phyloP scores from a whole-genome alignment of 2,329 filamentous ascomycete genomes.

The Arthrobotrys entomopaga region DNA sequence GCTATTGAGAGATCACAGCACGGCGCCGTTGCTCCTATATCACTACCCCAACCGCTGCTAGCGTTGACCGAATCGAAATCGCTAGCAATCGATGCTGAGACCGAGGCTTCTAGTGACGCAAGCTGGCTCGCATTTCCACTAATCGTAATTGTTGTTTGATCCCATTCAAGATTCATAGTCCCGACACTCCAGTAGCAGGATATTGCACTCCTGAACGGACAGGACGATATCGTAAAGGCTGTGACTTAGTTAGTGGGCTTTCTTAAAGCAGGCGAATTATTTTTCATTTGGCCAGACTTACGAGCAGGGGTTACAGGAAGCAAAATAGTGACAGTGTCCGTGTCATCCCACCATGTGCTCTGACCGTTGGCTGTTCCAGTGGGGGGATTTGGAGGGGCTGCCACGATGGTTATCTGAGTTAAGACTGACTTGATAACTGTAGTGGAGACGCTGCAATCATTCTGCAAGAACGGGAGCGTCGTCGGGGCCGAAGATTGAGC shows the following conservation, averaged over 20 bases:
- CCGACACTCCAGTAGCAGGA: constrained; percentile 22
- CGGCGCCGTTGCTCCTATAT: constrained; percentile 7
- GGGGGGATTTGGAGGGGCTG: constrained; percentile 36
- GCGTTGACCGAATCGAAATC: constrained; percentile 37
- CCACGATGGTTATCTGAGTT: constrained; percentile 25
- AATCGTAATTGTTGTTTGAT: constrained; percentile 41
- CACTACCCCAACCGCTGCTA: constrained; percentile 21
- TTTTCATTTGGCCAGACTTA: constrained; percentile 10
- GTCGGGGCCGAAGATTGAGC: constrained; percentile 20
- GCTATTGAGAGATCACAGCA: constrained; percentile 32
- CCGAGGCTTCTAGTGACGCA: constrained; percentile 16
- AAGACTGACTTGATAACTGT: constrained; percentile 31
- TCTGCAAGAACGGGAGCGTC: constrained; percentile 33
- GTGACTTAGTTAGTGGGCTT: neutral
- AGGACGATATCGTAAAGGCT: constrained; percentile 47
- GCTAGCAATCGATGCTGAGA: constrained; percentile 17
- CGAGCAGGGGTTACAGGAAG: constrained; percentile 38
- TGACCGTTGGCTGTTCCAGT: constrained; percentile 39
- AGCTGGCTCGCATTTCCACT: constrained; percentile 40
- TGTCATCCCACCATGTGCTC: constrained; percentile 49
- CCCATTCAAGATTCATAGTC: constrained; percentile 42
- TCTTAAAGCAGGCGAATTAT: no score
- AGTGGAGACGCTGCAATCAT: constrained; percentile 44
- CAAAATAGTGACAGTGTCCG: constrained; percentile 27
- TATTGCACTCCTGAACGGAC: neutral